Evolutionary conservation across 1,284 basidiomycete species (phyloP), one percentile per base, ranked within the genome.

Genomic region (Cutaneotrichosporon cyanovorans): DNA sequence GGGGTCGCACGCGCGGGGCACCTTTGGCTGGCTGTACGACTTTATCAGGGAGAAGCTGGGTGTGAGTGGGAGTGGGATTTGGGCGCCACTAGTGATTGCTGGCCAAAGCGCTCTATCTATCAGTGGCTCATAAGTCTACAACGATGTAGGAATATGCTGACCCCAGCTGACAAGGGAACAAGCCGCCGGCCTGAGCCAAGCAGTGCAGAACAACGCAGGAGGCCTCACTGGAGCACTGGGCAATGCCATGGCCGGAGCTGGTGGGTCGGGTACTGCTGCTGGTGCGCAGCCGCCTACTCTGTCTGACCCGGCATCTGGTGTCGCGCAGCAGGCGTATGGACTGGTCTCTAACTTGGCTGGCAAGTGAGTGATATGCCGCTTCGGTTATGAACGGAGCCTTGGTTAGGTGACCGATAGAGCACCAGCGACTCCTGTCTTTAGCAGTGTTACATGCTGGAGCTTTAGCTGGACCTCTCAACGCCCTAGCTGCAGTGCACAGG

Each of bases 261-360:
- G 9, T 20, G 28, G 22, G 16, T 20, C 41, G 50, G 16, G 49
- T 51, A n/a, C 30, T 5, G 21, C 30, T 20, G 19, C 41, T 1
- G 33, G 20, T 16, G 46, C 46, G 23, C 62, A 68, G 37, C 69
- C 68, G 19, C 70, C 68, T 7, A 63, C 65, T 1, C 46, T 70
- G 33, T 57, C 61, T 20, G 66, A 70, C 50, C 70, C 68, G 7
- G 68, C 65, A 15, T 62, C 61, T 2, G 70, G 69, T 14, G 63
- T 63, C 1, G 51, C 62, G 11, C 63, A 65, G 46, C 59, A 64
- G 47, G 55, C 65, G 63, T 8, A 53, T 63, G 20, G 37, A 63
- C 3, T 50, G 56, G 30, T 65, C 2, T 50, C 57, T 25, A 48
- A 51, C 25, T 65, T 68, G 42, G 67, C 68, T 9, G 60, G 58